phyloP scores from a whole-genome alignment of 306 rosid genomes.

The Cucurbita pepo region DNA sequence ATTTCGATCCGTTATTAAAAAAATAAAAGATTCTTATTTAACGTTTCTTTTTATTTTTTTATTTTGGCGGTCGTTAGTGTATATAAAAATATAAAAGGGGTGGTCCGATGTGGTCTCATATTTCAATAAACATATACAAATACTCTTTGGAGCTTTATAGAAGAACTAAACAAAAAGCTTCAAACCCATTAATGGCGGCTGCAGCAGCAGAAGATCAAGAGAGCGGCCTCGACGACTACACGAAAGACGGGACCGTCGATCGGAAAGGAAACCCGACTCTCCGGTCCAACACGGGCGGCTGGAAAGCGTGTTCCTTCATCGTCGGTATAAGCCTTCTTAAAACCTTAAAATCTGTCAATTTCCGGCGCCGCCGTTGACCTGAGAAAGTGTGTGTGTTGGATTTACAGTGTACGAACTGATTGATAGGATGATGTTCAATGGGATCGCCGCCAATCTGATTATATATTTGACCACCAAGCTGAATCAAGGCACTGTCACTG shows the following conservation, averaged over 20 bases:
- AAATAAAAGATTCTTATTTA: too few relatives aligned
- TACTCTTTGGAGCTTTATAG: too few relatives aligned
- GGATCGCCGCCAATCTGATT: conserved; percentile 31
- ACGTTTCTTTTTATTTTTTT: too few relatives aligned
- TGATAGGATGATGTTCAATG: conserved; percentile 35
- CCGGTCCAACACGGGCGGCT: background rate
- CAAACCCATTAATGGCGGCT: background rate
- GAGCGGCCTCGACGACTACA: background rate
- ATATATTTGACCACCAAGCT: conserved; percentile 26
- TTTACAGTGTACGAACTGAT: conserved; percentile 33
- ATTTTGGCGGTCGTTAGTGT: too few relatives aligned
- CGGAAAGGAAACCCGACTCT: background rate
- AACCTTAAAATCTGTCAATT: background rate
- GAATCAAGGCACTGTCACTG: conserved; percentile 24
- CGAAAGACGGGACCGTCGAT: background rate
- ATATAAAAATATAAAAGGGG: background rate
- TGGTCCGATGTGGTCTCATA: background rate
- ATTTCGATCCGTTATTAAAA: too few relatives aligned
- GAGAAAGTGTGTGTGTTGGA: too few relatives aligned
- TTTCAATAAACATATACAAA: background rate
- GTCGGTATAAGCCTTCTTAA: background rate
- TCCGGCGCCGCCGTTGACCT: background rate
- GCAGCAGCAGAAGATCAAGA: background rate
- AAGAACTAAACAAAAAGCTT: background rate
- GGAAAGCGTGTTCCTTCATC: background rate